Evolutionary conservation across 371 early-diverging fungal species (phyloP).

Genomic region (Mucor mucedo): DNA sequence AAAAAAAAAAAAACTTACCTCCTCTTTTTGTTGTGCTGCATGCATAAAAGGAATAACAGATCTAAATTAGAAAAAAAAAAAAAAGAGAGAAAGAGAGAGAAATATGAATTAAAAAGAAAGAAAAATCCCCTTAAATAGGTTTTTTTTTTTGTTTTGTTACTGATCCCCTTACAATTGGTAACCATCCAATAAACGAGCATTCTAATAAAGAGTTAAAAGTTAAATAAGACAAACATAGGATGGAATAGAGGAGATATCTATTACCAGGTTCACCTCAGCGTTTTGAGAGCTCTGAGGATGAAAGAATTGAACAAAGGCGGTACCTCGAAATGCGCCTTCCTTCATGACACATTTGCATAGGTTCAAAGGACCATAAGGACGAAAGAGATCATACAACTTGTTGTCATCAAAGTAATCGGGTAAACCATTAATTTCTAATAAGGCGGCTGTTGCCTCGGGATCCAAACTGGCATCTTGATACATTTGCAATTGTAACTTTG

Average conservation of each 20-base stretch:
- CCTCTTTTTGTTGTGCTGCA: conserved; percentile 19
- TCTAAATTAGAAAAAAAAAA: conserved; percentile 13
- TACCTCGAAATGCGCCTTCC: conserved; percentile 30
- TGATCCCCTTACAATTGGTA: conserved; percentile 37
- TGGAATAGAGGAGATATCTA: too few species aligned
- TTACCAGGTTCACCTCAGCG: conserved; percentile 40
- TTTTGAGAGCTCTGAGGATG: conserved; percentile 33
- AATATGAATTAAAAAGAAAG: not conserved
- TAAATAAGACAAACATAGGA: too few species aligned
- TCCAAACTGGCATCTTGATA: conserved; percentile 35
- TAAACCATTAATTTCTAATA: conserved; percentile 40
- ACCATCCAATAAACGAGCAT: conserved; percentile 38
- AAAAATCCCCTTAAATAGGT: conserved; percentile 10
- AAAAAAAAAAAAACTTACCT: conserved; percentile 9
- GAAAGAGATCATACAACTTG: conserved; percentile 42
- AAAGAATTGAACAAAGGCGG: conserved; percentile 47
- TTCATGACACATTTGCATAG: conserved; percentile 36
- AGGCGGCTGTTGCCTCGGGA: conserved; percentile 33
- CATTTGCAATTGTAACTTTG: conserved; percentile 39
- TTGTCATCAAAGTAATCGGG: conserved; percentile 36
- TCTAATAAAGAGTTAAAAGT: conserved; percentile 15
- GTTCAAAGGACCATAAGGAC: conserved; percentile 49
- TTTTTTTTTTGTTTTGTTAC: not conserved
- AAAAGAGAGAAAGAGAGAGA: conserved; percentile 2
- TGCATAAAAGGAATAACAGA: conserved; percentile 30